Evolutionary conservation across 176 grass and related monocot genomes (phyloP).

Genomic region (Eleusine coracana): DNA sequence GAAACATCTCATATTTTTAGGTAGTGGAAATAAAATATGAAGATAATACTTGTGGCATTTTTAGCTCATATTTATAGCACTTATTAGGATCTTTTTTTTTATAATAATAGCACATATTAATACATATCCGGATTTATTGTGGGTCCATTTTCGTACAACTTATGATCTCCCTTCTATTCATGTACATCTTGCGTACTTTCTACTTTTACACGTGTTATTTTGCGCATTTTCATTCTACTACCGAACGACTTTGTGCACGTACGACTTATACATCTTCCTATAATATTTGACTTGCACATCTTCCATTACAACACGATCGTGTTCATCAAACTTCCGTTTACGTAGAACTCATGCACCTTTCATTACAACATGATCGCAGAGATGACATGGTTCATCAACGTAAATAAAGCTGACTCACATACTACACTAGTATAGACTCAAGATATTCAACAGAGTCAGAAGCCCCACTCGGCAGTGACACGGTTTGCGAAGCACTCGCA

Average conservation of each 20-base stretch:
- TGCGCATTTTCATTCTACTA: neutral
- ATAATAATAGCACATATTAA: neutral
- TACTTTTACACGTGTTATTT: neutral
- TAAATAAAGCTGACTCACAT: neutral
- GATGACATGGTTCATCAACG: neutral
- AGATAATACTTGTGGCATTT: neutral
- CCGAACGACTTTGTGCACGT: neutral
- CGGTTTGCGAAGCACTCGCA: neutral
- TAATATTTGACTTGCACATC: neutral
- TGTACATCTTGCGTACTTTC: neutral
- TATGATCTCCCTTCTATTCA: neutral
- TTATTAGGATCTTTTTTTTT: neutral
- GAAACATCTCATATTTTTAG: neutral
- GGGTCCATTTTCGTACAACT: neutral
- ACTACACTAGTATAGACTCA: neutral
- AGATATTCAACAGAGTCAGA: neutral
- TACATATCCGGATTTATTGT: neutral
- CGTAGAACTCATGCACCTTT: neutral
- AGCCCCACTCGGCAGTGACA: neutral
- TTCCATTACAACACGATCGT: neutral
- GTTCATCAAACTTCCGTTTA: accelerated
- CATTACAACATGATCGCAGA: neutral
- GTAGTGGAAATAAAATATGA: neutral
- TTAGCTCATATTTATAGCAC: neutral
- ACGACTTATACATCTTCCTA: neutral